phyloP scores from a whole-genome alignment of 2,329 filamentous ascomycete species.

The Epichloe uncinata region DNA sequence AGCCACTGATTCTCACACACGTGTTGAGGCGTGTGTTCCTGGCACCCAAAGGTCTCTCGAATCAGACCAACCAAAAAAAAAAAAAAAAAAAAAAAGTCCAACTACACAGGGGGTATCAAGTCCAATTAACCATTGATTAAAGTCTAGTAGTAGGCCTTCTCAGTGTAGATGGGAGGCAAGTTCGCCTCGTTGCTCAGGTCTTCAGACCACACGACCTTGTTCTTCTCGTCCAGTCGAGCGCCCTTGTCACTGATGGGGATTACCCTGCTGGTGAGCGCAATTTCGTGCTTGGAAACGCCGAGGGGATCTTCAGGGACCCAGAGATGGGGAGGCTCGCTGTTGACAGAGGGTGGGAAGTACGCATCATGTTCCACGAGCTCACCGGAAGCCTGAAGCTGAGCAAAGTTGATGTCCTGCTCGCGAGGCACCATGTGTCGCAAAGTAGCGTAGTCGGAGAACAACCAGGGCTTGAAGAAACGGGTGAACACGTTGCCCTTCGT shows the following conservation, averaged over 20 bases:
- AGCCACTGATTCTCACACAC: background rate
- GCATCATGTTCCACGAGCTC: constrained; percentile 49
- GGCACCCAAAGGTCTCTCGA: background rate
- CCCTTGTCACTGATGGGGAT: constrained; percentile 63
- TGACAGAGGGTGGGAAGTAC: constrained; percentile 60
- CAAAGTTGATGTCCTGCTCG: constrained; percentile 29
- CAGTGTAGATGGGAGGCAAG: constrained; percentile 30
- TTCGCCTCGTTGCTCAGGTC: constrained; percentile 17
- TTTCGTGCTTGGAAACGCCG: constrained; percentile 58
- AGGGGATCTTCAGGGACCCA: constrained; percentile 65
- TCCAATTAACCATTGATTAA: too few species aligned
- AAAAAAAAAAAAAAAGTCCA: background rate
- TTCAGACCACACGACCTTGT: constrained; percentile 28
- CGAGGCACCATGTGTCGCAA: constrained; percentile 59
- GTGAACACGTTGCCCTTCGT: constrained; percentile 40
- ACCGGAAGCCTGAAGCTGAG: constrained; percentile 42
- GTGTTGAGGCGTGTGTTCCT: background rate
- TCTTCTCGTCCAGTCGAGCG: constrained; percentile 54
- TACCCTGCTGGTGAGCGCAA: constrained; percentile 50
- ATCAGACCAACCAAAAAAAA: too few species aligned
- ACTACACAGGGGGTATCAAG: background rate
- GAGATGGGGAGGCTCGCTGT: constrained; percentile 44
- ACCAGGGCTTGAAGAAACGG: constrained; percentile 63
- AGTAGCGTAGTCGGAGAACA: constrained; percentile 56
- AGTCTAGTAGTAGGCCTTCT: constrained; percentile 31